Conservation (phyloP, 1,284 basidiomycete genomes). For the Cutaneotrichosporon sp. region DNA sequence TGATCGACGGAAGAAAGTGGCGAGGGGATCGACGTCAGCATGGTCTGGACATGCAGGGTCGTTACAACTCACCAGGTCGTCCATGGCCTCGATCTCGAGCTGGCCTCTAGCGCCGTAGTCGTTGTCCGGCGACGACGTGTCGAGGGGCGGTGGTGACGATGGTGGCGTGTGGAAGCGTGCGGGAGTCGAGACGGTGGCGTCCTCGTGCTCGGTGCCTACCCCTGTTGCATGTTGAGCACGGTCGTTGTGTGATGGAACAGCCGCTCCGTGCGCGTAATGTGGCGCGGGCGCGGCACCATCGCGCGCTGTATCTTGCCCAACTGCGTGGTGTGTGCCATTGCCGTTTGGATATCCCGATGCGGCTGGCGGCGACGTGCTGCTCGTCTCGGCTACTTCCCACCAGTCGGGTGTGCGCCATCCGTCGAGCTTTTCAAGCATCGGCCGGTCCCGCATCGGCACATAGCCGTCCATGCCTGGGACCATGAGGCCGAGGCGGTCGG, state of each 20-base stretch:
- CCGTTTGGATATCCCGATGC: background rate
- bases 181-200: too few relatives aligned
- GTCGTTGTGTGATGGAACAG: too few relatives aligned
- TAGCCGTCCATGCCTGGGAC: conserved; percentile 44
- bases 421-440: conserved; percentile 19
- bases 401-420: conserved; percentile 35
- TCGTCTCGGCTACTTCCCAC: conserved; percentile 33
- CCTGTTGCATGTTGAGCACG: too few relatives aligned
- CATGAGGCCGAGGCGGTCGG: conserved; percentile 37
- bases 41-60: too few relatives aligned
- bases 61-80: conserved; percentile 6
- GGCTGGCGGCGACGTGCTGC: background rate
- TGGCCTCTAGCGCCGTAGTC: conserved; percentile 6
- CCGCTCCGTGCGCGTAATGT: too few relatives aligned
- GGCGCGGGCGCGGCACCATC: too few relatives aligned
- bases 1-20: background rate
- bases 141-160: background rate
- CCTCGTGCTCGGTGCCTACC: too few relatives aligned
- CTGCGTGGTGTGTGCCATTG: background rate
- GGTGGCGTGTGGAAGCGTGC: background rate
- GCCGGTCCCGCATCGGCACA: conserved; percentile 37
- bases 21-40: too few relatives aligned
- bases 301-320: background rate
- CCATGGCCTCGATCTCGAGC: conserved; percentile 2
- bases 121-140: background rate